Base-by-base conservation (phyloP, 169 alveolate species). In the Eimeria praecox region DNA sequence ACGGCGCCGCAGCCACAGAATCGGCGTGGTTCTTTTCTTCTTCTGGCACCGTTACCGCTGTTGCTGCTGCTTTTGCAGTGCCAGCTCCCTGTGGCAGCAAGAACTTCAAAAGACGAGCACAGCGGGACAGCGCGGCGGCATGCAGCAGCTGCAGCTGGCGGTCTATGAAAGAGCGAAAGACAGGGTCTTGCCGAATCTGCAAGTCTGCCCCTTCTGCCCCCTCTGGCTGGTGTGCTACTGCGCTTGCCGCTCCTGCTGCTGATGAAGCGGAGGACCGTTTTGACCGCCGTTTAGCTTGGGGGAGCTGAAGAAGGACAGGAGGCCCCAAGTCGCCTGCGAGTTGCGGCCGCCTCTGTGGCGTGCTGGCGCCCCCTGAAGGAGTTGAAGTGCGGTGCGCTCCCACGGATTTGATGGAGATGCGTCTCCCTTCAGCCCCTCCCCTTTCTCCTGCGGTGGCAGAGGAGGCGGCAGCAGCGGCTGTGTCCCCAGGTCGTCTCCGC, bases 71-170 rank as follows among this genome's bases (percentile, higher is more conserved):
- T 56, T 77, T 30, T n/a, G 71, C 77, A 12, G 90, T 46, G 0
- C 56, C 75, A 3, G 49, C 89, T 46, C 83, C 71, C 38, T 69
- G 71, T 14, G 77, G 73, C 56, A 92, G 56, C 71, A 92, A 66
- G 46, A 82, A 80, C 44, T 87, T 87, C 69, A 92, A n/a, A 54
- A 92, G 89, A 10, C 96, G 92, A 52, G 85, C 33, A 62, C 89
- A 92, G 54, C 96, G 96, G 9, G 87, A 9, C 12, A 80, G 92
- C 62, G 92, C 90, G 9, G 93, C 83, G 14, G 78, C 87, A 49
- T 82, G 44, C 44, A 92, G 93, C 42, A 92, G 92, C 69, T 82
- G 96, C 38, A 92, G 87, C 87, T 92, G 96, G 75, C 96, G 85
- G 78, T 80, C 52, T 18, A 92, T 85, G 33, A 92, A 92, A 59